Percentiles rank a stretch among this genome's conserved stretches.
Conservation (phyloP, 768 basidiomycete genomes). For the Termitomyces sp. region DNA sequence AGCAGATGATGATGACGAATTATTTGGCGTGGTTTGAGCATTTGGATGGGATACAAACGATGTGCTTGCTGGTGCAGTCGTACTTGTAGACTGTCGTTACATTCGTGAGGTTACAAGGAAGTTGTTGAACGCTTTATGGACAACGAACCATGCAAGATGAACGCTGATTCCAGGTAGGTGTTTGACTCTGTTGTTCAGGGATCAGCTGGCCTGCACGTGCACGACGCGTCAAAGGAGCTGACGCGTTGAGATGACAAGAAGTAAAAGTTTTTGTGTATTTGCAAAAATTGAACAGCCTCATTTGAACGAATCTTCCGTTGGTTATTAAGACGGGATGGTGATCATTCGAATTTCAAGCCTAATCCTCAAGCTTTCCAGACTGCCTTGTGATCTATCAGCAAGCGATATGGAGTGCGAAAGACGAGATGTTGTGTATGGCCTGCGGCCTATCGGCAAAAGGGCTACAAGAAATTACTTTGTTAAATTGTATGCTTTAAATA, state of each 20-base stretch:
- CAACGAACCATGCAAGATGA: slow-evolving; percentile 6
- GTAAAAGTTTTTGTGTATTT: background rate
- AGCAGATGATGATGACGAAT: slow-evolving; percentile 19
- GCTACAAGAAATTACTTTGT: background rate
- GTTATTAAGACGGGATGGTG: too few species aligned
- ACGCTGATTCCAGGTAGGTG: background rate
- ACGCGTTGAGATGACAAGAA: background rate
- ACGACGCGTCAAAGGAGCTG: background rate
- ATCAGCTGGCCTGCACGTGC: background rate
- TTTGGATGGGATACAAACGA: slow-evolving; percentile 24
- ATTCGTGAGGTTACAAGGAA: background rate
- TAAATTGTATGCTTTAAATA: background rate
- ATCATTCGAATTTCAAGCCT: too few species aligned
- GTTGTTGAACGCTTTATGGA: too few species aligned
- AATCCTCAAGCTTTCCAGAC: background rate
- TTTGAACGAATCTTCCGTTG: too few species aligned
- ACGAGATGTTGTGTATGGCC: too few species aligned
- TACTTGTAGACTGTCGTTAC: background rate
- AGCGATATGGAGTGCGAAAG: too few species aligned
- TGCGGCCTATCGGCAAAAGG: too few species aligned
- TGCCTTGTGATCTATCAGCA: too few species aligned
- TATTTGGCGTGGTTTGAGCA: slow-evolving; percentile 4
- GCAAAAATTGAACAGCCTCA: background rate
- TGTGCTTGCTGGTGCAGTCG: slow-evolving; percentile 19
- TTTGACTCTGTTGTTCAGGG: background rate